phyloP scores from a whole-genome alignment of 768 basidiomycete species.

The Suillus variegatus region DNA sequence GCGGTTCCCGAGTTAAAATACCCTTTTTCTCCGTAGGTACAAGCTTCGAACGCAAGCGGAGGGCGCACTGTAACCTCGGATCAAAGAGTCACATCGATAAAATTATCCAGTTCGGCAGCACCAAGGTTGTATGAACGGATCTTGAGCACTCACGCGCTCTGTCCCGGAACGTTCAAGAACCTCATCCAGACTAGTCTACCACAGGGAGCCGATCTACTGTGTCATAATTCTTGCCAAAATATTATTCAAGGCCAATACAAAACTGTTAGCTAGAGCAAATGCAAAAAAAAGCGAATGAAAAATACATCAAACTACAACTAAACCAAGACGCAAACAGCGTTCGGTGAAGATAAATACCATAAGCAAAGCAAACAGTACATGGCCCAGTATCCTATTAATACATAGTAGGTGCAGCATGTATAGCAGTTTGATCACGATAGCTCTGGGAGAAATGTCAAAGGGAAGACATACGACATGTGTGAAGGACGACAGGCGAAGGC shows the following conservation, averaged over 20 bases:
- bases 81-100: neutral
- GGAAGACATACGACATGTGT: neutral
- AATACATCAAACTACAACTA: neutral
- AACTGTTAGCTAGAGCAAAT: too few relatives aligned
- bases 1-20: neutral
- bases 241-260: too few relatives aligned
- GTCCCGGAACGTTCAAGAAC: neutral
- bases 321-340: neutral
- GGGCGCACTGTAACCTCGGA: slow-evolving; percentile 1
- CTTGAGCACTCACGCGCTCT: neutral
- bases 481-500: neutral
- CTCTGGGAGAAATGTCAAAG: neutral
- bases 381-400: neutral
- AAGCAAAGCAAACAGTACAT: neutral
- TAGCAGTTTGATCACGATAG: neutral
- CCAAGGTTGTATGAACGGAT: neutral
- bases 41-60: neutral
- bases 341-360: neutral
- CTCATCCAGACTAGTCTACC: neutral
- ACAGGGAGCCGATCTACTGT: neutral
- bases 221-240: neutral
- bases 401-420: neutral
- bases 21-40: neutral
- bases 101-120: neutral
- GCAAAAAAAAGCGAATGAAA: neutral